phyloP scores from a whole-genome alignment of 257 asterid species.

The Nicotiana sylvestris region DNA sequence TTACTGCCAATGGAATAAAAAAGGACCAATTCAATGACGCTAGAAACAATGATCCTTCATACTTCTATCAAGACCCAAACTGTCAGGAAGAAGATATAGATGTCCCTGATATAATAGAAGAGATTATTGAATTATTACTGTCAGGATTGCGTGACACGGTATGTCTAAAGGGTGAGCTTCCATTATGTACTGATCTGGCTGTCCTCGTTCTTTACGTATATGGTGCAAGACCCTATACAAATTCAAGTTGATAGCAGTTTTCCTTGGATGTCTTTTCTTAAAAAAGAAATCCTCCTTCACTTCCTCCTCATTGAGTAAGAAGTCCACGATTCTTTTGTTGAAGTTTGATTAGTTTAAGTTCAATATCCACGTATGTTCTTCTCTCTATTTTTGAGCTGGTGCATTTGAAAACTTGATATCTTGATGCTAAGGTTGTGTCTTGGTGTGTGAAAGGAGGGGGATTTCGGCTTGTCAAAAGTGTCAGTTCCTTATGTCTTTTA shows the following conservation, averaged over 20 bases:
- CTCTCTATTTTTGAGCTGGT: neutral
- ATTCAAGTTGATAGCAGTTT: slow-evolving; percentile 1
- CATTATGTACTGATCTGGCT: slow-evolving; percentile 17
- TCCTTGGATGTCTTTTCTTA: neutral
- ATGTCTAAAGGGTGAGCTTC: slow-evolving; percentile 41
- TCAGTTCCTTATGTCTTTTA: neutral
- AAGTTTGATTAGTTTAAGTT: neutral
- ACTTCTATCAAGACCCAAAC: slow-evolving; percentile 36
- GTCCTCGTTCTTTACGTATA: neutral
- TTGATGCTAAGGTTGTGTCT: neutral
- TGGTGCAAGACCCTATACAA: neutral
- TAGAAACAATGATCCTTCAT: slow-evolving; percentile 27
- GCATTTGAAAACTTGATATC: neutral
- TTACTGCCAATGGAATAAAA: slow-evolving; percentile 27
- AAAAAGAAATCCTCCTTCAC: neutral
- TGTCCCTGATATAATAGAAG: slow-evolving; percentile 89
- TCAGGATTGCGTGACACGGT: slow-evolving; percentile 92
- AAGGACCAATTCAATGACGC: slow-evolving; percentile 30
- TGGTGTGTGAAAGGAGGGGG: too few relatives aligned
- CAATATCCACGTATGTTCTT: neutral
- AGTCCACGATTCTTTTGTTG: neutral
- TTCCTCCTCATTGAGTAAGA: neutral
- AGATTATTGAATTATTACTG: slow-evolving; percentile 66
- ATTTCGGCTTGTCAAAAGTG: neutral
- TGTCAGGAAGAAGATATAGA: slow-evolving; percentile 66